These are phyloP conservation scores for Cytospora mali DNA, from an alignment of 2,329 filamentous ascomycete genomes.

Conservation along the genomic window DNA sequence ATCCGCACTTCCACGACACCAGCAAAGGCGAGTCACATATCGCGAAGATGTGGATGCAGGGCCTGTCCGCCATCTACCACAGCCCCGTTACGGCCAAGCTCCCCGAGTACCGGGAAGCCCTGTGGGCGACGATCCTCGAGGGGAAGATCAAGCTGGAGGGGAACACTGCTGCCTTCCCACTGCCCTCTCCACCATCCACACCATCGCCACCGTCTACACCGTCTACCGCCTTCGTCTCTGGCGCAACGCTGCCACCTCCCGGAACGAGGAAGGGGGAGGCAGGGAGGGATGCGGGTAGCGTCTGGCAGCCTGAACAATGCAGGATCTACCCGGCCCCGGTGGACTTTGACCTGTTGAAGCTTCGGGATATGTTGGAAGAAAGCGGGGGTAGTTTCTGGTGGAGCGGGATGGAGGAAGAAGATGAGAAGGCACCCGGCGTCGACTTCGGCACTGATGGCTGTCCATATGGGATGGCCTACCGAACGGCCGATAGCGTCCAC, in stretches of 20 bases:
- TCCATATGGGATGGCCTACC: background rate
- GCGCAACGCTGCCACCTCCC: too few species aligned
- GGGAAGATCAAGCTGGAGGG: background rate
- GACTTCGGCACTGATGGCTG: background rate
- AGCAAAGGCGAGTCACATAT: slow-evolving; percentile 36
- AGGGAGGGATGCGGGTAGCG: background rate
- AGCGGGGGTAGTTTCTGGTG: slow-evolving; percentile 20
- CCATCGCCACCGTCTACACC: too few species aligned
- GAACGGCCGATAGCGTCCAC: too few species aligned
- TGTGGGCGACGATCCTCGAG: slow-evolving; percentile 9
- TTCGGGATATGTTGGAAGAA: slow-evolving; percentile 10
- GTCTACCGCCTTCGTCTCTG: too few species aligned
- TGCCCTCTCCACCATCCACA: slow-evolving; percentile 10
- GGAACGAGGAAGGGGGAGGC: too few species aligned
- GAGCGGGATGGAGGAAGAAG: background rate
- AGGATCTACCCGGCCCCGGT: slow-evolving; percentile 19
- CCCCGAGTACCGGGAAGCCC: slow-evolving; percentile 4
- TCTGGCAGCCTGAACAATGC: slow-evolving; percentile 17
- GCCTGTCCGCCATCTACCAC: slow-evolving; percentile 37
- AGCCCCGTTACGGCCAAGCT: slow-evolving; percentile 21
- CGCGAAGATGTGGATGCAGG: slow-evolving; percentile 36
- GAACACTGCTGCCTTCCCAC: background rate
- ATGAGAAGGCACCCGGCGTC: background rate
- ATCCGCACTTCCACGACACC: slow-evolving; percentile 38
- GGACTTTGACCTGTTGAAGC: slow-evolving; percentile 9